Base-by-base conservation (phyloP, 1,139 yeast species). In the Diutina ranongensis region DNA sequence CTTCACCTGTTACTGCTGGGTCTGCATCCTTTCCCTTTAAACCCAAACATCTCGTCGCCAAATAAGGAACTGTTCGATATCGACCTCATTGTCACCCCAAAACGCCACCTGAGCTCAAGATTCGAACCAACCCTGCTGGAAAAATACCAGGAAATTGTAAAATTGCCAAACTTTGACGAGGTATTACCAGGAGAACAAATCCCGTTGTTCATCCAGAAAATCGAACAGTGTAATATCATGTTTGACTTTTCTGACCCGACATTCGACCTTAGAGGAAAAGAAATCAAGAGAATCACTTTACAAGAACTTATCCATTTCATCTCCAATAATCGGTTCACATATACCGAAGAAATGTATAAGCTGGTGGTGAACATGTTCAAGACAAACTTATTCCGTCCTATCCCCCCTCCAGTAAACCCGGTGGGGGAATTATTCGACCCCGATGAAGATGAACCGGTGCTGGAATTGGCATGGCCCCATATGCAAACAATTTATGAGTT, bases 401-500 rank as follows among this genome's bases (percentile, higher is more conserved):
- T 92, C 42, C 97, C 98, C 3, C 98, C 99, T 1, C 97, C 97
- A 1, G 95, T 89, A 40, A 92, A 94, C 61, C 97, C 97, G 3
- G 76, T 89, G 38, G 98, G 98, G 35, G 98, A 94, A 51, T 75
- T 92, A 27, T 94, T 77, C 62, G 98, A 94, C 57, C 98, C 99
- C 0, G 98, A 92, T 66, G 99, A 92, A 65, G 98, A 92, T 65
- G 99, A 92, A 64, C 97, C 97, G 1, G 95, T 92, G 40, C 80
- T 80, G 57, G 98, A 94, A 60, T 78, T 92, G 50, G 92, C 97
- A 4, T 92, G 99, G 99, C 96, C 98, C 3, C 99, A 92, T 62
- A 92, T 94, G 97, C 95, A 87, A 64, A 78, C 89, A 40, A 95
- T 89, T 40, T 92, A 94, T 65, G 97, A 92, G 61, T 87, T 92